These are phyloP conservation scores for Wickerhamomyces sp. DNA, from an alignment of 1,139 yeast genomes.

Conservation along the genomic window DNA sequence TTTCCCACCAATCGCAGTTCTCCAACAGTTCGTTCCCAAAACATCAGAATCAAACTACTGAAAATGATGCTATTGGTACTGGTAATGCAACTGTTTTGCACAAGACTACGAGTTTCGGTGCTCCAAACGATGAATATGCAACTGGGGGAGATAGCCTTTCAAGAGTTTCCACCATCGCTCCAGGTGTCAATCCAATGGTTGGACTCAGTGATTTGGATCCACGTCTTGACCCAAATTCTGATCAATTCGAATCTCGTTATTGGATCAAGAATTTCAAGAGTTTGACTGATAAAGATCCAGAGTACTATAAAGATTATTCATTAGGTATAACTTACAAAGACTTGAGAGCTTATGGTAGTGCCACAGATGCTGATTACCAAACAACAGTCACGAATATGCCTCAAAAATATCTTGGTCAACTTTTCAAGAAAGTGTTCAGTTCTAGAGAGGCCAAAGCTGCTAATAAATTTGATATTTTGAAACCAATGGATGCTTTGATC, in stretches of 20 bases:
- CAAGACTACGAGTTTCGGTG: not conserved
- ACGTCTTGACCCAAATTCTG: slow-evolving; percentile 49
- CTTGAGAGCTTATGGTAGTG: slow-evolving; percentile 42
- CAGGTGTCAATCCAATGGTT: slow-evolving; percentile 22
- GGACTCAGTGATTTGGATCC: slow-evolving; percentile 38
- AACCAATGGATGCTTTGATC: slow-evolving; percentile 36
- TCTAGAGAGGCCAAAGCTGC: slow-evolving; percentile 21
- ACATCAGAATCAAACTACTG: no score
- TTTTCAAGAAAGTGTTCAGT: slow-evolving; percentile 24
- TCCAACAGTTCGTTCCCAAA: no score
- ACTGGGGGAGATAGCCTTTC: slow-evolving; percentile 6
- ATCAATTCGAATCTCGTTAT: slow-evolving; percentile 52
- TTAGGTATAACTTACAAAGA: slow-evolving; percentile 43
- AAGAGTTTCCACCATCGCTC: slow-evolving; percentile 19
- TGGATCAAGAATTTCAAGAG: slow-evolving; percentile 73
- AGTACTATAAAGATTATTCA: slow-evolving; percentile 42
- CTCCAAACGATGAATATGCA: not conserved
- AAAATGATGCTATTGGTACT: no score
- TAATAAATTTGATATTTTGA: slow-evolving; percentile 29
- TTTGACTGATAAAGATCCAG: slow-evolving; percentile 52
- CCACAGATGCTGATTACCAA: slow-evolving; percentile 40
- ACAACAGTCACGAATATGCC: slow-evolving; percentile 42
- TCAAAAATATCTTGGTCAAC: slow-evolving; percentile 21
- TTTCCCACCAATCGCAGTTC: slow-evolving; percentile 6
- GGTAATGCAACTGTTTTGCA: no score